Base-by-base conservation (phyloP, 2,329 filamentous ascomycete genomes). In the Colletotrichum incanum region DNA sequence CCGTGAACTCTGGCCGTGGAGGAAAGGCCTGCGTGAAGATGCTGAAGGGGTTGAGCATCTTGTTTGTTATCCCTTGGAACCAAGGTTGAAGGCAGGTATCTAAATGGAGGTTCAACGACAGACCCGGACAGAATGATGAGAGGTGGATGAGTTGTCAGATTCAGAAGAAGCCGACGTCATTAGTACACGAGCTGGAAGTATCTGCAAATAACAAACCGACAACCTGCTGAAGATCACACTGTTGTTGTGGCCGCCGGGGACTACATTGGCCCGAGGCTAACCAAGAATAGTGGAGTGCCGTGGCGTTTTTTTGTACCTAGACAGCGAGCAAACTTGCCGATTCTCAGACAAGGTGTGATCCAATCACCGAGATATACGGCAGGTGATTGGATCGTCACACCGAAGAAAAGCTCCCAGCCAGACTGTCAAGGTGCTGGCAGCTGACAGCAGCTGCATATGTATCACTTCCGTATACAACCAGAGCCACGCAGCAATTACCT, bases 1-100 rank as follows among this genome's bases (percentile, higher is more conserved):
- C 83, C 4, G 84, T 86, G 64, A 86, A 81, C 1, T 78, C 75
- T 11, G 86, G 85, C 26, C 76, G 72, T 0, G 81, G 79, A n/a
- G 80, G 80, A 60, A 78, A 80, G 16, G 74, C 73, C 67, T 80
- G 75, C 5, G 59, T 76, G 49, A 76, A 68, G 28, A 72, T 64
- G 18, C 60, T 73, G 37, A 73, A 67, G 7, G 65, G 65, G 34
- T 73, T 72, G 50, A 72, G 70, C 70, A 72, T 72, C 5, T 23
- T 49, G n/a, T 26, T 26, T 47, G 26, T 18, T 50, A 41, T 70
- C 54, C 65, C 65, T 60, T 14, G 50, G 1, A 20, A 31, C 18
- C 26, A 16, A 18, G 50, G 20, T 39, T 20, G 6, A 45, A 12
- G 23, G 14, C 23, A 52, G 16, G 11, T 43, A 4, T n/a, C 5